Conservation (phyloP, 2,329 filamentous ascomycete species). For the Dichotomopilus funicola region DNA sequence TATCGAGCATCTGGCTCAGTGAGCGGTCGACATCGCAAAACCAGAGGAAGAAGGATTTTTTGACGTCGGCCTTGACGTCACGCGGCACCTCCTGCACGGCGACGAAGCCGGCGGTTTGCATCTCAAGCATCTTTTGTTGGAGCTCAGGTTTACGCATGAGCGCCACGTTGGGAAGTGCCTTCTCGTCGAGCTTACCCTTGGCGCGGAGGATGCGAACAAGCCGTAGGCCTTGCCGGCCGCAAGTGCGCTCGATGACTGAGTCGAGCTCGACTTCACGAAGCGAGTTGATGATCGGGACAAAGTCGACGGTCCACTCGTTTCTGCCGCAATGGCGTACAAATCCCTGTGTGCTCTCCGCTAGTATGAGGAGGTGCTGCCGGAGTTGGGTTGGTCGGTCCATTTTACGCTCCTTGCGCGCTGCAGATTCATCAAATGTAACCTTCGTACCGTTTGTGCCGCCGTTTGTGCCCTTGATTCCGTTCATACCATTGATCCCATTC, state of each 20-base stretch:
- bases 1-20: conserved; percentile 64
- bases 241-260: conserved; percentile 69
- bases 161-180: conserved; percentile 71
- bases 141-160: conserved; percentile 82
- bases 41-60: conserved; percentile 84
- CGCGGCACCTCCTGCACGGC: conserved; percentile 92
- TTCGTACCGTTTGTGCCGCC: conserved; percentile 31
- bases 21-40: conserved; percentile 77
- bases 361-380: conserved; percentile 65
- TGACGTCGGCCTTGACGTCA: conserved; percentile 71
- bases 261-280: conserved; percentile 76
- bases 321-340: conserved; percentile 65
- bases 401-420: conserved; percentile 37
- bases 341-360: conserved; percentile 60
- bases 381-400: conserved; percentile 45
- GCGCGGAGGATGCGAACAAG: conserved; percentile 78
- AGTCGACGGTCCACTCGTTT: conserved; percentile 79
- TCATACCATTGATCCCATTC: conserved; percentile 30
- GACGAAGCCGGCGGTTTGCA: conserved; percentile 80
- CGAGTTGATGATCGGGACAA: conserved; percentile 61
- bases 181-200: conserved; percentile 93
- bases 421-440: conserved; percentile 47
- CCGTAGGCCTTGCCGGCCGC: conserved; percentile 69
- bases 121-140: conserved; percentile 73
- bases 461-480: conserved; percentile 26